Conservation (phyloP, 2,329 filamentous ascomycete species). For the Botrytis sinoallii region DNA sequence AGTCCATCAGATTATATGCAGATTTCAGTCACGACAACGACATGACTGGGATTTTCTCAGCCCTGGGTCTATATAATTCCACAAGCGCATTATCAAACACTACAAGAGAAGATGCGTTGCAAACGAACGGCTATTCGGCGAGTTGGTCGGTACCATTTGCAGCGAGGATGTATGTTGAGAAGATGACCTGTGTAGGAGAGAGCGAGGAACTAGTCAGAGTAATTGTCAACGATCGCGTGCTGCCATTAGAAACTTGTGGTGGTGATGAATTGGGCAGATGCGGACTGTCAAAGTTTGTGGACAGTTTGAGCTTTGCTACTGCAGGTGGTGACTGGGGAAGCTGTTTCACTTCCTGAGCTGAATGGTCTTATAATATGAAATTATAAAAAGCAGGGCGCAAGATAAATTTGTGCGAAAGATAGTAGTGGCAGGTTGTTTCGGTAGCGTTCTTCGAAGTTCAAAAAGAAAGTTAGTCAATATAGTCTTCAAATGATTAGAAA, state of each 20-base stretch:
- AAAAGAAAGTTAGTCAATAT: neutral
- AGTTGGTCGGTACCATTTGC: slow-evolving; percentile 82
- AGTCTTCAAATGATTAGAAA: neutral
- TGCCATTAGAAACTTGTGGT: slow-evolving; percentile 67
- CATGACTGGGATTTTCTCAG: slow-evolving; percentile 73
- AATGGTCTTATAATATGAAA: neutral
- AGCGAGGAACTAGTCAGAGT: slow-evolving; percentile 72
- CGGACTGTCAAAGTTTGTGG: slow-evolving; percentile 64
- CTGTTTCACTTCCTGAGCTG: slow-evolving; percentile 47
- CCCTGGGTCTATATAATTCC: slow-evolving; percentile 73
- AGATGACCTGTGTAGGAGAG: slow-evolving; percentile 64
- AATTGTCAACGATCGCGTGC: slow-evolving; percentile 79
- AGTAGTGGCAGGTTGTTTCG: neutral
- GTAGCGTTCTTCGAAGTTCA: neutral
- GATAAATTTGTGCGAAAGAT: neutral
- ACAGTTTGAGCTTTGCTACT: slow-evolving; percentile 71
- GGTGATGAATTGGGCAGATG: slow-evolving; percentile 71
- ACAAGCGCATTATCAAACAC: slow-evolving; percentile 54
- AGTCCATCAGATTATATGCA: slow-evolving; percentile 63
- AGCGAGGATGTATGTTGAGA: slow-evolving; percentile 80
- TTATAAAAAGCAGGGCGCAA: neutral
- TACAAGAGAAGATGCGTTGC: slow-evolving; percentile 47
- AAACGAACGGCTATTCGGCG: slow-evolving; percentile 67
- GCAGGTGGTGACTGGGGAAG: slow-evolving; percentile 69
- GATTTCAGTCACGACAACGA: slow-evolving; percentile 93